Conservation (phyloP, 306 rosid genomes). For the Mucuna pruriens region DNA sequence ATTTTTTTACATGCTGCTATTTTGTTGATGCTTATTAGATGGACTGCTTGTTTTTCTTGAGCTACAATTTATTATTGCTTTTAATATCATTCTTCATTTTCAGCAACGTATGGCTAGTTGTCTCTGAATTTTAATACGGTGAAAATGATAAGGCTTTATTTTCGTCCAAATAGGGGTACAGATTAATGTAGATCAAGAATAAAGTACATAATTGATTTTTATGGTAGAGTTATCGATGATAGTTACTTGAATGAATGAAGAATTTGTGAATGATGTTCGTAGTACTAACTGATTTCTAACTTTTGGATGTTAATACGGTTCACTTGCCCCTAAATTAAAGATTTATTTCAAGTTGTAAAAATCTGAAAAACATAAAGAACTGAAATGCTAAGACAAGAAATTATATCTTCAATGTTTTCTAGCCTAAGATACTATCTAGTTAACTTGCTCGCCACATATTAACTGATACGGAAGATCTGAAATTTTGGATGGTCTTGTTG, state of each 20-base stretch:
- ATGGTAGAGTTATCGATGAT: background rate
- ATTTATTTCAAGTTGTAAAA: background rate
- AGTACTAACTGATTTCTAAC: background rate
- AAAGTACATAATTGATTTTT: background rate
- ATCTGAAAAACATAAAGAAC: background rate
- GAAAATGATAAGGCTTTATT: conserved; percentile 1
- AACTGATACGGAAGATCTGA: background rate
- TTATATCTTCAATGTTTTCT: background rate
- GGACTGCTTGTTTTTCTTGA: conserved; percentile 1
- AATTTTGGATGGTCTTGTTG: background rate
- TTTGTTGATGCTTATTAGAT: conserved; percentile 14
- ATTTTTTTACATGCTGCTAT: background rate
- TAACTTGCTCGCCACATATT: background rate
- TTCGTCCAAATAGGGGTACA: background rate
- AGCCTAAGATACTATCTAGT: background rate
- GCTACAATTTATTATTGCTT: conserved; percentile 18
- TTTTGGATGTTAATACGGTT: conserved; percentile 5
- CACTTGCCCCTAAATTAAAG: background rate
- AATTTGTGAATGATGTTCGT: background rate
- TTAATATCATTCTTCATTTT: conserved; percentile 32
- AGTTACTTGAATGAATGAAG: conserved; percentile 7
- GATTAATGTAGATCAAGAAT: background rate
- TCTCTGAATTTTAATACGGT: conserved; percentile 6
- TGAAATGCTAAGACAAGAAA: background rate
- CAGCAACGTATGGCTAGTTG: background rate